These are phyloP conservation scores for Malania oleifera DNA, from an alignment of 164 flowering plant species.

Conservation along the genomic window DNA sequence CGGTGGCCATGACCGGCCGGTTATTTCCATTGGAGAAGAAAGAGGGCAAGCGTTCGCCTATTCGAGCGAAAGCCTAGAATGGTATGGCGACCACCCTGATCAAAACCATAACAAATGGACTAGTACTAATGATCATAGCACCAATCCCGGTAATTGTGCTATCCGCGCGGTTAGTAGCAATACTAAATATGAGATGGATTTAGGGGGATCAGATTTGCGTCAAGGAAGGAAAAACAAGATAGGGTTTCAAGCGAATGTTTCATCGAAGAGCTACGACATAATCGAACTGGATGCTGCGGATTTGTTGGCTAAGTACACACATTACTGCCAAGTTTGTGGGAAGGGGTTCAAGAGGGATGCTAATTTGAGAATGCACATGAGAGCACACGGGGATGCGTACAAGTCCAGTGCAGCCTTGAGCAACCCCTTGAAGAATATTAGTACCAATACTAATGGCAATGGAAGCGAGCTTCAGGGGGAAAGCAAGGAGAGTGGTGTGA, in stretches of 20 bases:
- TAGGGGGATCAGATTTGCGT: neutral
- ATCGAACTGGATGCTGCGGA: slow-evolving; percentile 49
- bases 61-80: slow-evolving; percentile 13
- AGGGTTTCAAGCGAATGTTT: neutral
- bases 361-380: slow-evolving; percentile 84
- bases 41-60: slow-evolving; percentile 16
- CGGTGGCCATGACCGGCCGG: neutral
- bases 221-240: neutral
- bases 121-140: neutral
- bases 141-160: neutral
- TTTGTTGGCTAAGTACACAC: slow-evolving; percentile 57
- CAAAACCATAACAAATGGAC: no score
- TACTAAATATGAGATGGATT: neutral
- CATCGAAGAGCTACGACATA: slow-evolving; percentile 19
- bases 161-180: neutral
- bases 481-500: neutral
- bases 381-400: slow-evolving; percentile 80
- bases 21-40: slow-evolving; percentile 10
- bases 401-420: slow-evolving; percentile 47
- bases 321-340: slow-evolving; percentile 63
- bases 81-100: slow-evolving; percentile 17
- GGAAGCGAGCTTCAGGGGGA: no score
- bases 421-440: slow-evolving; percentile 34
- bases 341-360: slow-evolving; percentile 87
- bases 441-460: neutral